Base-by-base conservation (phyloP, 2,329 filamentous ascomycete species). In the Cladosporium halotolerans region DNA sequence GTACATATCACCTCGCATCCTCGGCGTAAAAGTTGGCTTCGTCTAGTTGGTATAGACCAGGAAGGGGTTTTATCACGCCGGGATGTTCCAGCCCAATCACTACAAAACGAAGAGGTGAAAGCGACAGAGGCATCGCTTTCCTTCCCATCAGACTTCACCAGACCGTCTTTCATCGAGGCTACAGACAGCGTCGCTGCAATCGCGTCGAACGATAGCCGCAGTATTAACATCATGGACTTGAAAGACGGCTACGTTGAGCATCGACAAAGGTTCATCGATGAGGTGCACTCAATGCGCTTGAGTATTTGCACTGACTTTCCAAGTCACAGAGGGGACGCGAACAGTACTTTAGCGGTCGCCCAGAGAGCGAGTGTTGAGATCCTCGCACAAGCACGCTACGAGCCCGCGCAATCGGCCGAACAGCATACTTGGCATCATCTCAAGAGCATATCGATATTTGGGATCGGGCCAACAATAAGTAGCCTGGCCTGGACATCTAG, bases 401-500 rank as follows among this genome's bases (percentile, higher is more conserved):
- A 60, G 28, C 53, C 41, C 7, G 16, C 19, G 9, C 10, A 28
- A 9, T 45, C 44, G 11, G 46, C 31, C 28, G 42, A 52, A 34
- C 57, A 60, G 16, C 55, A 54, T n/a, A 52, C 57, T 2, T 68
- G 66, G 66, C 51, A 55, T 2, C 43, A 43, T 8, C 48, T 66
- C 28, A 64, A 60, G 49, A 45, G 28, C 3, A 41, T 67, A 7
- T 62, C 60, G 3, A 53, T 68, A 9, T 54, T 55, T n/a, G 57
- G 57, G 1, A 52, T 62, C 8, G 63, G 64, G 2, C 54, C 65
- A 3, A 5, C 52, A 1, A 58, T 67, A 38, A 53, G 42, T 7
- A 55, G 43, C n/a, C 39, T 66, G 9, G 56, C 55, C 13, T 99
- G 93, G 93, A 75, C 96, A 10, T 83, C 84, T 28, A 85, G 88